phyloP scores from a whole-genome alignment of 257 asterid species.

The Fraxinus americana region DNA sequence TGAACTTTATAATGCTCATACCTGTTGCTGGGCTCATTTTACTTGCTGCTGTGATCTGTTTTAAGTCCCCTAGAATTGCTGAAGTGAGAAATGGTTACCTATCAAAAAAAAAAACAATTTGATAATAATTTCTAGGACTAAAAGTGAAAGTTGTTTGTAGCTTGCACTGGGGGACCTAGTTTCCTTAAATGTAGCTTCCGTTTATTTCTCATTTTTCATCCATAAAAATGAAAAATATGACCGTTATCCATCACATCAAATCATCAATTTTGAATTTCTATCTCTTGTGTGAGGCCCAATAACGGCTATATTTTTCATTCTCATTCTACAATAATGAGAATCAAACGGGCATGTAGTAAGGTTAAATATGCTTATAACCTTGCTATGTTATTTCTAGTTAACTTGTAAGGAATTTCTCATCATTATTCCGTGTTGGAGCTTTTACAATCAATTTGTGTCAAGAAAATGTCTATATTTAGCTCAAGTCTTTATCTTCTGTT shows the following conservation, averaged over 20 bases:
- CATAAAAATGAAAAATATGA: no score
- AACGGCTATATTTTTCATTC: no score
- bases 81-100: not conserved
- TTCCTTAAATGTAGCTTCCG: no score
- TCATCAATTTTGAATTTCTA: no score
- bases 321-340: no score
- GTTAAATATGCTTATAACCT: not conserved
- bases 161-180: not conserved
- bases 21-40: not conserved
- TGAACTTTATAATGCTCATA: not conserved
- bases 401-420: not conserved
- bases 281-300: no score
- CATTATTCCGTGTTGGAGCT: not conserved
- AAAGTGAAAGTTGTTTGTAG: not conserved
- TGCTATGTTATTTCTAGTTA: not conserved
- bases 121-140: not conserved
- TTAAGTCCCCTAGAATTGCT: not conserved
- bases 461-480: not conserved
- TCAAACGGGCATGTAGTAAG: no score
- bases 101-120: no score
- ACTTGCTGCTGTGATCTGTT: not conserved
- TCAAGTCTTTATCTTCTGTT: not conserved
- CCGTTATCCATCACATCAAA: no score
- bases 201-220: no score
- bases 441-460: not conserved